Percentiles rank a stretch among this genome's conserved stretches.
phyloP scores from a whole-genome alignment of 306 rosid species.

The Prunus padus region DNA sequence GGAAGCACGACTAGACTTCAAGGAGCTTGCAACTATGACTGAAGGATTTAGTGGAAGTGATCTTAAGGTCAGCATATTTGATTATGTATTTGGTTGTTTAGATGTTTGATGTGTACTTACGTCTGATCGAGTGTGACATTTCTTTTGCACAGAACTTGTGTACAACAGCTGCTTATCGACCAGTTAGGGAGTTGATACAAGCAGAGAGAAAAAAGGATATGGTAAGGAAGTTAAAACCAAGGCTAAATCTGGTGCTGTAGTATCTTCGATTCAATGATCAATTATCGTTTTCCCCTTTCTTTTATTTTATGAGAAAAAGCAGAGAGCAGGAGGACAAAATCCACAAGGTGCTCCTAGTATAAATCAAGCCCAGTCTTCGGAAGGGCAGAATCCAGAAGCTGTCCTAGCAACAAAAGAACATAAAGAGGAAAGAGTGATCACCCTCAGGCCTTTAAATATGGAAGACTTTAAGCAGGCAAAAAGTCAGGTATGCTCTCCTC shows the following conservation, averaged over 20 bases:
- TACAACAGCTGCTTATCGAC: constrained; percentile 90
- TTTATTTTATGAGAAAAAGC: constrained; percentile 55
- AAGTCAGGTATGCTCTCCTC: constrained; percentile 51
- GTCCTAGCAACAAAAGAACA: constrained; percentile 19
- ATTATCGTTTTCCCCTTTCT: neutral
- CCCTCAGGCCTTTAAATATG: constrained; percentile 76
- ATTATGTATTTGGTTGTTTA: neutral
- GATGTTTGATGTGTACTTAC: constrained; percentile 7
- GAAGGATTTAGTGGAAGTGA: constrained; percentile 98
- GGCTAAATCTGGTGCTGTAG: neutral
- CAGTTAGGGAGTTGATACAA: constrained; percentile 81
- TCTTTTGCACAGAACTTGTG: constrained; percentile 64
- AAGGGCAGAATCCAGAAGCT: constrained; percentile 21
- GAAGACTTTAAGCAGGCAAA: constrained; percentile 83
- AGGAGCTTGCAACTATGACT: constrained; percentile 74
- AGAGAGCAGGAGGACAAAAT: constrained; percentile 34
- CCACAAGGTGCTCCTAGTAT: constrained; percentile 18
- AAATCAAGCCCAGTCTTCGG: neutral
- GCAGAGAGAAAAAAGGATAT: constrained; percentile 72
- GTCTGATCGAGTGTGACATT: constrained; percentile 12
- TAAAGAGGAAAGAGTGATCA: constrained; percentile 58
- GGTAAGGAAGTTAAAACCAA: constrained; percentile 35
- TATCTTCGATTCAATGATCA: constrained; percentile 14
- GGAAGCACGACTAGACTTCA: constrained; percentile 56
- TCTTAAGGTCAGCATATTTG: constrained; percentile 56